A percentile compares a stretch with the other conserved stretches of the same genome.
phyloP scores from a whole-genome alignment of 106 monocot genomes.

The Acorus gramineus region DNA sequence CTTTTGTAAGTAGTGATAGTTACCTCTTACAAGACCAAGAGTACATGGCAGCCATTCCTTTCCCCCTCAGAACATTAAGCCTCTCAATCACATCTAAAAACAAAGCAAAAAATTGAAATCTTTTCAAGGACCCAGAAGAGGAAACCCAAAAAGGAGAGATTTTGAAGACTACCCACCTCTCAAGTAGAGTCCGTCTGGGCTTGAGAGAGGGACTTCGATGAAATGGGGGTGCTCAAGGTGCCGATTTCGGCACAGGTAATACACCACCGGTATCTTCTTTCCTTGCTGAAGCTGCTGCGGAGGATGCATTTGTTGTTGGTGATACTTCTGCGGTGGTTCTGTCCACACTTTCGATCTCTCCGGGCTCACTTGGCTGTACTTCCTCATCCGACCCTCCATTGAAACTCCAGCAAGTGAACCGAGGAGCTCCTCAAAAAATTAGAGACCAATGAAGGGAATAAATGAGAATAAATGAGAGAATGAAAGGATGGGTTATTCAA shows the following conservation, averaged over 20 bases:
- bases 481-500: no score
- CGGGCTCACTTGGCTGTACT: conserved; percentile 28
- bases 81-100: conserved; percentile 59
- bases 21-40: conserved; percentile 98
- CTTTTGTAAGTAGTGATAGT: not conserved
- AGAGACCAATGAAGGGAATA: no score
- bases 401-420: no score
- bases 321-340: conserved; percentile 7
- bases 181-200: conserved; percentile 48
- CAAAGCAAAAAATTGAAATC: not conserved
- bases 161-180: conserved; percentile 31
- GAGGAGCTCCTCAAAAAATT: no score
- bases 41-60: conserved; percentile 66
- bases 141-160: not conserved
- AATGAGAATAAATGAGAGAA: no score
- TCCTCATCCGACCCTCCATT: conserved; percentile 27
- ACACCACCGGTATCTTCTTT: conserved; percentile 19
- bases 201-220: conserved; percentile 15
- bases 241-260: conserved; percentile 19
- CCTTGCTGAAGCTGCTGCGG: conserved; percentile 1
- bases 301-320: conserved; percentile 5
- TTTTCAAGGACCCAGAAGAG: not conserved
- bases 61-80: conserved; percentile 61
- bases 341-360: conserved; percentile 15
- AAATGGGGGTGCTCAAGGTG: conserved; percentile 28